These are phyloP conservation scores for Rhizoclosmatium globosum DNA, from an alignment of 192 early-diverging fungal species.

Conservation along the genomic window DNA sequence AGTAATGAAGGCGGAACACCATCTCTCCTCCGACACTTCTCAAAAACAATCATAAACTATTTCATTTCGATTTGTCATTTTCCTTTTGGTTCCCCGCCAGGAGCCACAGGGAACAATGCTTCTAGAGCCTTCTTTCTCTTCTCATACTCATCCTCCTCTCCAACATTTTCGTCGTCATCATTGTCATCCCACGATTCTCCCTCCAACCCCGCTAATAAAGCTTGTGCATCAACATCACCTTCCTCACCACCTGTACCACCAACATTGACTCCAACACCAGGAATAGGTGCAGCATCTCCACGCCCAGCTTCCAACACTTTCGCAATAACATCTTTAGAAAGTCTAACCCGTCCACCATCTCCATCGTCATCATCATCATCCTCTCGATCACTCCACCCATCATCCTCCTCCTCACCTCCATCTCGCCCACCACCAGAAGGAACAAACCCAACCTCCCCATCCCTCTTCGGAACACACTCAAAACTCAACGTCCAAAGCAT, in stretches of 20 bases:
- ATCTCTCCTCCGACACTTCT: too few relatives aligned
- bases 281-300: constrained; percentile 12
- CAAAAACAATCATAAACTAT: too few relatives aligned
- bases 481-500: constrained; percentile 19
- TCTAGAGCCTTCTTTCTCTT: constrained; percentile 9
- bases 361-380: constrained; percentile 34
- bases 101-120: constrained; percentile 13
- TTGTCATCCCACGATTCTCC: neutral
- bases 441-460: constrained; percentile 27
- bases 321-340: neutral
- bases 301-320: neutral
- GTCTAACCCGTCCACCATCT: constrained; percentile 6
- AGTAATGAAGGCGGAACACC: too few relatives aligned
- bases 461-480: neutral
- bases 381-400: constrained; percentile 17
- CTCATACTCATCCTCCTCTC: constrained; percentile 9
- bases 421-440: neutral
- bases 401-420: neutral
- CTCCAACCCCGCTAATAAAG: constrained; percentile 1
- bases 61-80: too few relatives aligned
- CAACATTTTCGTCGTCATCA: neutral
- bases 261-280: neutral
- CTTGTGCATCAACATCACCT: too few relatives aligned
- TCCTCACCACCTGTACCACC: too few relatives aligned
- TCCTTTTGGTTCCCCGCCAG: constrained; percentile 2